Evolutionary conservation across 2,329 filamentous ascomycete genomes (phyloP), one percentile per base, ranked within the genome.

Genomic region (Aspergillus sp.): DNA sequence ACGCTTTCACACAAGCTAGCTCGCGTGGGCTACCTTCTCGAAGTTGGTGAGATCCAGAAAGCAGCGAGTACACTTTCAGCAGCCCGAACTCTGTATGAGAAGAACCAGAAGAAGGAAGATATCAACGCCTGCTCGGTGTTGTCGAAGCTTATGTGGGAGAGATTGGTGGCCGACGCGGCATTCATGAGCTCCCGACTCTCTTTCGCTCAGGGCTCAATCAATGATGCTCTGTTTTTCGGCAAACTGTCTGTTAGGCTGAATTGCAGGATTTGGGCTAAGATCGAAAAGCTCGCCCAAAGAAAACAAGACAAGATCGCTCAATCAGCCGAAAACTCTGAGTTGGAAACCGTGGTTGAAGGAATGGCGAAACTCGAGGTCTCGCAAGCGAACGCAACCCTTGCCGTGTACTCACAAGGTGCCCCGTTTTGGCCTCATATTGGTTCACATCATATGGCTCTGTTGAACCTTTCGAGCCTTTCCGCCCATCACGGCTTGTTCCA

Each of bases 401-500:
- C 77, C 2, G 78, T 76, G 49, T 79, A 80, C 25, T 74, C 78
- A 23, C 82, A 82, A 58, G 87, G 87, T 55, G 87, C 91, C 0
- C 83, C 85, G 2, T 92, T 94, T 69, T 98, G 94, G 94, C 82
- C 84, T 5, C 81, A 97, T 19, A 87, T 95, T 7, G 85, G 87
- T 28, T 87, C 89, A 1, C 82, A 97, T 19, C 88, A 92, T 67
- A 84, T 86, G 30, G 87, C 88, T 58, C 80, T 96, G 13, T 77
- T 88, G 61, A 88, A 92, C 60, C 84, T 97, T 3, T 92, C 92
- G 0, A 84, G 85, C 4, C 81, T 96, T 1, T 97, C 93, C 67
- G 87, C 90, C 1, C 89, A 96, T 65, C 85, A 95, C 64, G 95
- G 95, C 28, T 85, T 96, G 77, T 91, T 92, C 65, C 88, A 91